Base-by-base conservation (phyloP, 306 rosid species). In the Glycyrrhiza uralensis region DNA sequence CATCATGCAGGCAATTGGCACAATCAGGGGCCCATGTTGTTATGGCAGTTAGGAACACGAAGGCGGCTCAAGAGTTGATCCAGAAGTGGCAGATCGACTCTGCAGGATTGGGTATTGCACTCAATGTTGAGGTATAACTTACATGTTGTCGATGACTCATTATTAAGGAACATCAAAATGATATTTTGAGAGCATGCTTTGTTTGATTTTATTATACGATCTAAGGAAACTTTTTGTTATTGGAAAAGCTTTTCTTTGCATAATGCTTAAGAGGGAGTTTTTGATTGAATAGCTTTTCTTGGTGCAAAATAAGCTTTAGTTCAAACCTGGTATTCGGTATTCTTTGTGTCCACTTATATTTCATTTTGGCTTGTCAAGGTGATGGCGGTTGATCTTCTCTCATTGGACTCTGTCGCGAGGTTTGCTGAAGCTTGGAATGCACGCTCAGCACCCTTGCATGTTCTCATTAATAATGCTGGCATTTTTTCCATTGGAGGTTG, bases 391-490 rank as follows among this genome's bases (percentile, higher is more conserved):
- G 96, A 94, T 86, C 95, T 94, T 78, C 95, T 95, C 56, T 95
- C 97, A 4, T 77, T 95, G 84, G 99, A 86, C 80, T 95, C 99
- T 70, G 99, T 95, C 1, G 93, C 66, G 47, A 83, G 85, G 77
- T 95, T 95, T 80, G 83, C 96, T 22, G 77, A 91, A 69, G 89
- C 84, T 4, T 95, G 94, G 92, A 95, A 95, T 86, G 92, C 96
- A 35, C 97, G 99, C 30, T 79, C 74, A 9, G 89, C 87, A 66
- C 93, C 95, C 76, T 83, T 95, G 80, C 91, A 91, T 56, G 97
- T 83, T 85, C 99, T 95, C 76, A 91, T 95, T 70, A 95, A 95
- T 58, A 95, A 95, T 66, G 99, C 99, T 6, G 99, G 99, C 66
- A 95, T 95, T 52, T 95, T 95, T 84, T 88, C 97, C 47, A 95